A percentile compares a stretch with the other conserved stretches of the same genome.
phyloP scores from a whole-genome alignment of 1,284 basidiomycete species.

The Sporisorium sorghi region DNA sequence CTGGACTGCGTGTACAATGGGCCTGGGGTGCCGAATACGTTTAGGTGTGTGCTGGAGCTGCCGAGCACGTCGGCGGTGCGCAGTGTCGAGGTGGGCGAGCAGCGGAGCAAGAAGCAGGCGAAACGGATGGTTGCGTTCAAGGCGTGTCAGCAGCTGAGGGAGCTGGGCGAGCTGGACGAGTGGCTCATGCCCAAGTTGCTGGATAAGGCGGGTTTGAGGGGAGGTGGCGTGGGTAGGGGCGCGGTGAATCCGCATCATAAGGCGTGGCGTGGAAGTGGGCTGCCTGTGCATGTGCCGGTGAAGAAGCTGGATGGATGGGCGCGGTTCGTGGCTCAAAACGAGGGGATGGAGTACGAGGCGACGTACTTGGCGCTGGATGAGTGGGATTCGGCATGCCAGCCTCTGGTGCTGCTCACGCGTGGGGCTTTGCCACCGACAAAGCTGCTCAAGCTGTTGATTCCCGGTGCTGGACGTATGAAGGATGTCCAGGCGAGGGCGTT shows the following conservation, averaged over 20 bases:
- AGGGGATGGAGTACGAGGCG: conserved; percentile 6
- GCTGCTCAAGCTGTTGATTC: conserved; percentile 14
- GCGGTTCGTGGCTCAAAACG: neutral
- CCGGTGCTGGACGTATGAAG: conserved; percentile 4
- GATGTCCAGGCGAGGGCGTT: conserved; percentile 6
- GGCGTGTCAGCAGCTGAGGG: conserved; percentile 39
- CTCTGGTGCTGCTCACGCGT: conserved; percentile 30
- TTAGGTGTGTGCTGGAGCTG: conserved; percentile 25
- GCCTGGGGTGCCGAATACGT: conserved; percentile 2
- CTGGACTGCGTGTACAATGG: conserved; percentile 13
- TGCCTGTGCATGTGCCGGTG: conserved; percentile 24
- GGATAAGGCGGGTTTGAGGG: neutral
- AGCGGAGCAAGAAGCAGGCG: conserved; percentile 41
- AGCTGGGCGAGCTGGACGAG: conserved; percentile 50
- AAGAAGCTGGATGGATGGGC: conserved; percentile 39
- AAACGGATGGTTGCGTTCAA: conserved; percentile 48
- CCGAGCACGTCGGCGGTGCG: conserved; percentile 38
- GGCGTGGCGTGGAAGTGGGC: conserved; percentile 24
- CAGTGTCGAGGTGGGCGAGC: conserved; percentile 25
- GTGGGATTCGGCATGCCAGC: conserved; percentile 14
- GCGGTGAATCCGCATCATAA: conserved; percentile 28
- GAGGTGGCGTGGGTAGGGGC: neutral
- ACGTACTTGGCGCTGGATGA: conserved; percentile 27
- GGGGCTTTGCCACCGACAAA: conserved; percentile 21
- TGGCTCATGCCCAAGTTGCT: conserved; percentile 41